Percentiles rank a stretch among this genome's conserved stretches.
Evolutionary conservation across 768 basidiomycete species (phyloP).

Genomic region (Kockovaella imperatae): DNA sequence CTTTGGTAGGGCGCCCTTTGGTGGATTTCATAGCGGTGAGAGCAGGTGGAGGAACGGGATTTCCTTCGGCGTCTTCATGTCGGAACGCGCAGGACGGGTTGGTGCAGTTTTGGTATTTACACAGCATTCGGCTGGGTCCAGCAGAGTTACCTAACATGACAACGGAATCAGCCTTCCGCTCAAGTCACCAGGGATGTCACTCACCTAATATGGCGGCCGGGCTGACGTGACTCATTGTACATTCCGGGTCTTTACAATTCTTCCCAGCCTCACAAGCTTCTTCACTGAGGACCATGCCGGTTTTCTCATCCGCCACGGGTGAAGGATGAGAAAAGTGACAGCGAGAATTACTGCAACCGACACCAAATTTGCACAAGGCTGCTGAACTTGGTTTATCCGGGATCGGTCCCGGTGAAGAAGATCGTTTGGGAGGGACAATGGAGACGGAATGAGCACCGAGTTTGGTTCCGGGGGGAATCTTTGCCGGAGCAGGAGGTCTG

Average conservation of each 20-base stretch:
- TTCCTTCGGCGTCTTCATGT: conserved; percentile 43
- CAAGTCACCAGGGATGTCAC: conserved; percentile 47
- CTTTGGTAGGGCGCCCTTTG: conserved; percentile 5
- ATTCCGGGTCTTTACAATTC: conserved; percentile 87
- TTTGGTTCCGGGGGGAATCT: conserved; percentile 34
- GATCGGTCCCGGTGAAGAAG: conserved; percentile 24
- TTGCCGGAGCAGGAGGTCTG: conserved; percentile 21
- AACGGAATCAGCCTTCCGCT: neutral
- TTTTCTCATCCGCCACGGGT: conserved; percentile 91
- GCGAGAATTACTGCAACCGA: conserved; percentile 80
- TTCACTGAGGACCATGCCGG: conserved; percentile 86
- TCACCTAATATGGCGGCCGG: conserved; percentile 67
- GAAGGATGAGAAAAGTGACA: conserved; percentile 93
- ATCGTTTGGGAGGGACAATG: conserved; percentile 20
- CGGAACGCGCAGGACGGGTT: conserved; percentile 44
- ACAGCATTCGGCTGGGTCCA: conserved; percentile 35
- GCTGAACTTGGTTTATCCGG: conserved; percentile 44
- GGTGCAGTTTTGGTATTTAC: conserved; percentile 45
- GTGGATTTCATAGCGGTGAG: conserved; percentile 28
- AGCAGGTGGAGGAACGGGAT: conserved; percentile 41
- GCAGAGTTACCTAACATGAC: conserved; percentile 33
- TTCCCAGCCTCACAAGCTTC: conserved; percentile 85
- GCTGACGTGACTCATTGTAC: conserved; percentile 82
- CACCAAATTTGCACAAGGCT: conserved; percentile 77
- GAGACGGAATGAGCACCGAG: conserved; percentile 35